Percentiles rank a stretch among this genome's conserved stretches.
Evolutionary conservation across 2,329 filamentous ascomycete species (phyloP).

Genomic region (Sporothrix variecibatus): DNA sequence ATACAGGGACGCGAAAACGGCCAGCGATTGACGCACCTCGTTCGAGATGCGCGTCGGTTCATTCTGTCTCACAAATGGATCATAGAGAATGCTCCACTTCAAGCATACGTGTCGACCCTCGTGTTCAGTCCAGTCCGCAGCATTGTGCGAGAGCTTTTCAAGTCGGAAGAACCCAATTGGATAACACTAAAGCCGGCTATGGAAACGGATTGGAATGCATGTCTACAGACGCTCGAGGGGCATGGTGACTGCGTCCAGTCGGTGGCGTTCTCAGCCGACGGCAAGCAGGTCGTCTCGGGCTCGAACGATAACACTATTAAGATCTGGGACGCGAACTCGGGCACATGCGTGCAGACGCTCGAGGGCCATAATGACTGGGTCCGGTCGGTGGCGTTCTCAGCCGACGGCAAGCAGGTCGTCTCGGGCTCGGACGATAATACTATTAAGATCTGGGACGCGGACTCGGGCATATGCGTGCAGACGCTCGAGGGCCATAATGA

Average conservation of each 20-base stretch:
- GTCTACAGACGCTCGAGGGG: slow-evolving; percentile 10
- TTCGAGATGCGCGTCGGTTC: background rate
- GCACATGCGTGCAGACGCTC: background rate
- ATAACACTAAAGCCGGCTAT: background rate
- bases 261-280: slow-evolving; percentile 16
- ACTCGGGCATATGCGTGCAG: too few species aligned
- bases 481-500: too few species aligned
- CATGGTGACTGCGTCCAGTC: background rate
- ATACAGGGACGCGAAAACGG: background rate
- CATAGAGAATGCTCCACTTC: slow-evolving; percentile 26
- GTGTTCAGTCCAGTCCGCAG: slow-evolving; percentile 26
- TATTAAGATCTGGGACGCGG: too few species aligned
- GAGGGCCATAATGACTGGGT: too few species aligned
- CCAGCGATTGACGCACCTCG: background rate
- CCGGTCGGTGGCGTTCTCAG: background rate
- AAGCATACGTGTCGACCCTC: slow-evolving; percentile 28
- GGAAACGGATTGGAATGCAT: background rate
- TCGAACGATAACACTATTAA: slow-evolving; percentile 18
- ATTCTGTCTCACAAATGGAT: slow-evolving; percentile 19
- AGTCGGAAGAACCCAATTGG: background rate
- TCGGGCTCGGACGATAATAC: too few species aligned
- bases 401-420: too few species aligned
- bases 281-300: slow-evolving; percentile 5
- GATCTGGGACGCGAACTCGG: slow-evolving; percentile 16
- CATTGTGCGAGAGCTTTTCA: background rate